These are phyloP conservation scores for Tylopilus felleus DNA, from an alignment of 768 basidiomycete species.

Conservation along the genomic window DNA sequence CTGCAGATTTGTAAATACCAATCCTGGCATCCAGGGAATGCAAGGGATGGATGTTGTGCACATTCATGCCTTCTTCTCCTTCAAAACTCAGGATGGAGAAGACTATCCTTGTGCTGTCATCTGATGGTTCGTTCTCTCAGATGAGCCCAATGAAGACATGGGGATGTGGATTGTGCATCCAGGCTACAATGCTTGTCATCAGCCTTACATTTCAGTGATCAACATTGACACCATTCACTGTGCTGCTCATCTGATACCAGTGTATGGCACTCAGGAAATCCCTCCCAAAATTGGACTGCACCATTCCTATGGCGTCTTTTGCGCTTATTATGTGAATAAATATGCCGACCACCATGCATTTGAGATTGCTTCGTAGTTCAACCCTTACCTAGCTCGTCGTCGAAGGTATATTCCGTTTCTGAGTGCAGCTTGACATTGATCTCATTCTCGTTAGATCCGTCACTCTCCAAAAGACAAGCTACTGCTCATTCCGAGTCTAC, in stretches of 20 bases:
- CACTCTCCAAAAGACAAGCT: slow-evolving; percentile 27
- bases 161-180: not conserved
- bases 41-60: not conserved
- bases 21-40: not conserved
- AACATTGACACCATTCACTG: not conserved
- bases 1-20: not conserved
- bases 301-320: not conserved
- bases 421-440: too few relatives aligned
- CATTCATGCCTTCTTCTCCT: not conserved
- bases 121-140: not conserved
- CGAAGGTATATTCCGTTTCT: too few relatives aligned
- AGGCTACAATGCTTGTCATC: not conserved
- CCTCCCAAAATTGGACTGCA: not conserved
- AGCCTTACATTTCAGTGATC: not conserved
- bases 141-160: not conserved
- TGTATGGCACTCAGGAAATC: not conserved
- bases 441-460: not conserved
- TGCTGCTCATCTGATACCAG: not conserved
- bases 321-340: too few relatives aligned
- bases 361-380: too few relatives aligned
- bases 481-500: slow-evolving; percentile 41
- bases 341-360: too few relatives aligned
- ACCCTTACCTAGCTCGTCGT: too few relatives aligned
- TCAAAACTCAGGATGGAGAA: not conserved
- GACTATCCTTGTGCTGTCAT: not conserved